These are phyloP conservation scores for Russula brevipes DNA, from an alignment of 768 basidiomycete species.

Conservation along the genomic window DNA sequence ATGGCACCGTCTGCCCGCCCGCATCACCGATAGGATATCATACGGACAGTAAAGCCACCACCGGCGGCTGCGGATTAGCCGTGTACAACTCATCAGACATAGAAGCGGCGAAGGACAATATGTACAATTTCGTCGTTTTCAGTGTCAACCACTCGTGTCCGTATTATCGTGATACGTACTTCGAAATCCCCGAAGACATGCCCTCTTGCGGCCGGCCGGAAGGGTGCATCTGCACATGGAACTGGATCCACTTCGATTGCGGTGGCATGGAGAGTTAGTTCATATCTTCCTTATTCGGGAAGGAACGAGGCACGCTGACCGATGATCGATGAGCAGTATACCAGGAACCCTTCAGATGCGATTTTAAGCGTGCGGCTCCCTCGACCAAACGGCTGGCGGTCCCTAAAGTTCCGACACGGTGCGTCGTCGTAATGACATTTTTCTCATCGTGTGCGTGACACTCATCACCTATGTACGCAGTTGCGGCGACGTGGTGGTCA, in stretches of 20 bases:
- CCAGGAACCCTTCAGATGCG: constrained; percentile 41
- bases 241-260: constrained; percentile 39
- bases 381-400: constrained; percentile 32
- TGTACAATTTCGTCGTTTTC: constrained; percentile 38
- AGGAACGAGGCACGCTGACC: background rate
- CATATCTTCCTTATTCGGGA: background rate
- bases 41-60: constrained; percentile 31
- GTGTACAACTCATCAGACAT: constrained; percentile 43
- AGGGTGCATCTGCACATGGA: constrained; percentile 43
- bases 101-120: constrained; percentile 34
- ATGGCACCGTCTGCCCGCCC: constrained; percentile 23
- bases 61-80: constrained; percentile 39
- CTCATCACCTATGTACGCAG: constrained; percentile 7
- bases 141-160: constrained; percentile 42
- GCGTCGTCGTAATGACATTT: background rate
- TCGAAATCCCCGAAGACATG: constrained; percentile 40
- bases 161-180: constrained; percentile 37
- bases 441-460: too few relatives aligned
- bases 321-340: constrained; percentile 29
- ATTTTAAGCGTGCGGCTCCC: constrained; percentile 31
- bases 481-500: constrained; percentile 29
- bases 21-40: constrained; percentile 28
- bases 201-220: constrained; percentile 39
- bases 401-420: constrained; percentile 34
- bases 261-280: constrained; percentile 36